Conservation (phyloP, 1,284 basidiomycete genomes). For the Papiliotrema flavescens region DNA sequence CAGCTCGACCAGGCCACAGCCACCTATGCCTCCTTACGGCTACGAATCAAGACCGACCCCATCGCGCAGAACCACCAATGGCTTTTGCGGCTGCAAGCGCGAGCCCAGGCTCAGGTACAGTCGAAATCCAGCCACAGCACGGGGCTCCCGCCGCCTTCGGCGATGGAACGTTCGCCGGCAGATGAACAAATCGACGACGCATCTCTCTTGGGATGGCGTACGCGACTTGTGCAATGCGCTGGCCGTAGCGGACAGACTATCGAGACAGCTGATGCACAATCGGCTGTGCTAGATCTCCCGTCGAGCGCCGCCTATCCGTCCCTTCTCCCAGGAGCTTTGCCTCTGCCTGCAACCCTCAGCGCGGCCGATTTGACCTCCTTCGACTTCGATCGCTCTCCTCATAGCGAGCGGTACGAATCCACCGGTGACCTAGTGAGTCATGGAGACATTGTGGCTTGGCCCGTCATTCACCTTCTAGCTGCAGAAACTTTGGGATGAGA, state of each 20-base stretch:
- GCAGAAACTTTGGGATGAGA: background rate
- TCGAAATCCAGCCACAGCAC: background rate
- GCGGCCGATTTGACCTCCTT: no score
- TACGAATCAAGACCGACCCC: constrained; percentile 10
- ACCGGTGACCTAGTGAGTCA: background rate
- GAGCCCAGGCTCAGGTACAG: constrained; percentile 4
- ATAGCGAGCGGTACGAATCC: background rate
- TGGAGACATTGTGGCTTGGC: background rate
- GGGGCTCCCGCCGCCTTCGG: background rate
- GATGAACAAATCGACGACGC: constrained; percentile 14
- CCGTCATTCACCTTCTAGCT: background rate
- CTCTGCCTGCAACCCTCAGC: no score
- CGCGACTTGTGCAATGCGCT: constrained; percentile 26
- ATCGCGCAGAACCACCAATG: constrained; percentile 28
- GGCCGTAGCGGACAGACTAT: background rate
- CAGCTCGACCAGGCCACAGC: constrained; percentile 23
- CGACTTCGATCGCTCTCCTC: no score
- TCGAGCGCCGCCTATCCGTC: no score
- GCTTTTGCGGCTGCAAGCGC: constrained; percentile 21
- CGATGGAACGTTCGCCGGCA: background rate
- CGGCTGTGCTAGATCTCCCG: no score
- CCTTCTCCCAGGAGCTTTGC: no score
- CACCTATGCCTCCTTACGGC: constrained; percentile 20
- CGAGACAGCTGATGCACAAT: background rate
- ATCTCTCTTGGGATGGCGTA: constrained; percentile 29